A percentile compares a stretch with the other conserved stretches of the same genome.
Conservation (phyloP, 2,329 filamentous ascomycete species). For the Colletotrichum aenigma region DNA sequence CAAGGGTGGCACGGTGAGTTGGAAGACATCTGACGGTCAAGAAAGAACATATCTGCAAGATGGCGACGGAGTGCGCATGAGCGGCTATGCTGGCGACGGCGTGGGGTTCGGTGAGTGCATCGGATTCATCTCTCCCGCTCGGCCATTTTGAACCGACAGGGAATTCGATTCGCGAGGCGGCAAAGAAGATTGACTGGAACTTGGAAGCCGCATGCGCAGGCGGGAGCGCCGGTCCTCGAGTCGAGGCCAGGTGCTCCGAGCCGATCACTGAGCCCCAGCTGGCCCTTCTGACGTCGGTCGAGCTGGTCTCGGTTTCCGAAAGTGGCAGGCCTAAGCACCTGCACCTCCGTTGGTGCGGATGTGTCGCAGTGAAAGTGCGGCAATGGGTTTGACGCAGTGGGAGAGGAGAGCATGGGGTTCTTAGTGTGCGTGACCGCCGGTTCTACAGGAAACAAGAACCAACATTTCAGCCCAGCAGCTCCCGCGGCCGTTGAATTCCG, state of each 20-base stretch:
- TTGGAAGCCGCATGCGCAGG: background rate
- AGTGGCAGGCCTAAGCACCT: background rate
- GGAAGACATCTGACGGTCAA: conserved; percentile 31
- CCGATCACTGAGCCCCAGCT: background rate
- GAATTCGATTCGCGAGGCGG: background rate
- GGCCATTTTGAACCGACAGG: background rate
- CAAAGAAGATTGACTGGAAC: background rate
- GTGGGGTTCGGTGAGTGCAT: conserved; percentile 45
- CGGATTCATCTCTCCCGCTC: conserved; percentile 24
- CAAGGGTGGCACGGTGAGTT: conserved; percentile 34
- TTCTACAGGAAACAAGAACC: background rate
- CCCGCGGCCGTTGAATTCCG: background rate
- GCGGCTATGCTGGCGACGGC: conserved; percentile 41
- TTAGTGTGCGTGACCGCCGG: background rate
- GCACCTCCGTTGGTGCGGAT: conserved; percentile 7
- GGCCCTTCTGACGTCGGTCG: background rate
- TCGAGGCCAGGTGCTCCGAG: background rate
- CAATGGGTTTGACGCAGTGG: background rate
- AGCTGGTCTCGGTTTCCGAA: background rate
- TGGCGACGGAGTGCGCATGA: conserved; percentile 41
- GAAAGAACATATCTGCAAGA: conserved; percentile 41
- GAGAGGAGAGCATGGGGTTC: background rate
- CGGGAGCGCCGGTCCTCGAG: background rate
- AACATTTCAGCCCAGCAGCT: background rate
- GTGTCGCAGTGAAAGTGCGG: background rate